These are phyloP conservation scores for Penicillium capsulatum DNA, from an alignment of 2,329 filamentous ascomycete species.

Conservation along the genomic window DNA sequence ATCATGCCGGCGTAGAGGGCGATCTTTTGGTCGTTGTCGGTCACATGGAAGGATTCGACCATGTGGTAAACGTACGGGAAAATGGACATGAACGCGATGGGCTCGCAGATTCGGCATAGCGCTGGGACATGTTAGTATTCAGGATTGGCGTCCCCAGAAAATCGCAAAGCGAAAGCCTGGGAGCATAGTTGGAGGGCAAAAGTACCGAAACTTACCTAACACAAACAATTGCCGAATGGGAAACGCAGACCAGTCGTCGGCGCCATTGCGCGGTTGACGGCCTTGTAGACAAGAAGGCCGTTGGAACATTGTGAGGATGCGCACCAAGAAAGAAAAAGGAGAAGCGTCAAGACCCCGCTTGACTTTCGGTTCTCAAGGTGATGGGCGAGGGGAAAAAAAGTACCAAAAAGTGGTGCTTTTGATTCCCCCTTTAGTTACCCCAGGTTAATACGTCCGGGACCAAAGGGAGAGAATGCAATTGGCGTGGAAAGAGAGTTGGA, in stretches of 20 bases:
- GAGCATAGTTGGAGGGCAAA: conserved; percentile 20
- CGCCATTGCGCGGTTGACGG: conserved; percentile 27
- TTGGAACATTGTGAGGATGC: conserved; percentile 29
- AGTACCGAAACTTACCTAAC: conserved; percentile 38
- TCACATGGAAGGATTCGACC: conserved; percentile 86
- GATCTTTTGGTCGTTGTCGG: conserved; percentile 71
- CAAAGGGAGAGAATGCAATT: conserved; percentile 33
- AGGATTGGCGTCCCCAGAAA: no score
- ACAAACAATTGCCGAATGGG: conserved; percentile 55
- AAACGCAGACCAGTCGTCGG: conserved; percentile 46
- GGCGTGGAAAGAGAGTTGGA: conserved; percentile 22
- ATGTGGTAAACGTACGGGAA: conserved; percentile 99
- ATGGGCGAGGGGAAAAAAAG: conserved; percentile 19
- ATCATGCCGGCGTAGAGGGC: conserved; percentile 94
- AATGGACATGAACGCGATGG: conserved; percentile 99
- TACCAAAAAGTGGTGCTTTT: conserved; percentile 27
- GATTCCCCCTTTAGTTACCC: conserved; percentile 23
- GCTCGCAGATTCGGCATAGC: conserved; percentile 92
- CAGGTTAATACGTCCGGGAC: conserved; percentile 22
- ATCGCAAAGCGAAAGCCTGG: conserved; percentile 1
- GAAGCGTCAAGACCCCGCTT: conserved; percentile 1
- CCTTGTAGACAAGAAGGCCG: conserved; percentile 32
- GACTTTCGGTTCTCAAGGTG: conserved; percentile 5
- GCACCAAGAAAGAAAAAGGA: conserved; percentile 2
- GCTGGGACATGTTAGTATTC: conserved; percentile 52